Evolutionary conservation across 495 filamentous ascomycete species (phyloP), one percentile per base, ranked within the genome.

Genomic region (Apodospora peruviana): DNA sequence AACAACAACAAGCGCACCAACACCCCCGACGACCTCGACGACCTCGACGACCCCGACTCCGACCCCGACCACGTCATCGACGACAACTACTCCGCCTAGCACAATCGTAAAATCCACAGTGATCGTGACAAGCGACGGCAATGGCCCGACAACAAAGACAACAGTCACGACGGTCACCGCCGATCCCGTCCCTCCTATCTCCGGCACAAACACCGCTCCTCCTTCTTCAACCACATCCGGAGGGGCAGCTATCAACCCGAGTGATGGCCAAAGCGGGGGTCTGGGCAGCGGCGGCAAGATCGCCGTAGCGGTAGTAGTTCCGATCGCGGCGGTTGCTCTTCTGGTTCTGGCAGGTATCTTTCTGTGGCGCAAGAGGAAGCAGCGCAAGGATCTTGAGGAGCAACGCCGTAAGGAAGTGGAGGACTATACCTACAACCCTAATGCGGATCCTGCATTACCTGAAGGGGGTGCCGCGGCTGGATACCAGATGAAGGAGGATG

Each of bases 351-450:
- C 75, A 4, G 83, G 83, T 2, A 71, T 97, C 35, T 90, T 85
- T 62, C 78, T 95, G 51, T 98, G 89, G 88, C 81, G 87, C 54
- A 88, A 80, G 69, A 82, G 88, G 44, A 95, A 91, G 67, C 81
- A 85, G 55, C 81, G 84, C 34, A 95, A 87, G 70, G 83, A 84
- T 37, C 84, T 81, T n/a, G 87, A 88, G 57, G 93, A 96, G 53
- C 81, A 88, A 43, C 78, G 93, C 45, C 79, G 90, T 46, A 95
- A 96, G 66, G 94, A 97, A 61, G 87, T 95, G 2, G 91, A 96
- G 63, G 93, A 96, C 56, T 96, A 96, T 62, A 85, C 84, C 18
- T 96, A 90, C 73, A 97, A 96, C 62, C 93, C 91, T 7, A 97
- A 96, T 67, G 81, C 88, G 47, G 91, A 95, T 59, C 90, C 93